These are phyloP conservation scores for Phytophthora parvispora DNA, from an alignment of 352 stramenopile species.

Conservation along the genomic window DNA sequence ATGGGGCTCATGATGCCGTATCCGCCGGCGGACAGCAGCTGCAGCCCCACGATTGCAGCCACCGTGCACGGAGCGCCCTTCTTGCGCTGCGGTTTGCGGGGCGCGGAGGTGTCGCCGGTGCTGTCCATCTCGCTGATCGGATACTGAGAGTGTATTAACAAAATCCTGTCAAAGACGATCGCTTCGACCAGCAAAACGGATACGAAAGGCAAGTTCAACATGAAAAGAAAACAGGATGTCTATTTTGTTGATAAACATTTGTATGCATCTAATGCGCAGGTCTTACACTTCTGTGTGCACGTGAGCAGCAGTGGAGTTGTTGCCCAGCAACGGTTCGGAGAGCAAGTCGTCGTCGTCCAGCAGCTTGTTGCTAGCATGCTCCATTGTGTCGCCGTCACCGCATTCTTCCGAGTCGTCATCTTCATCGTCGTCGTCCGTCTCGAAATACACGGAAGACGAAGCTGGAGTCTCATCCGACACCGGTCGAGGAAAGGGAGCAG, in stretches of 20 bases:
- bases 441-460: slow-evolving; percentile 51
- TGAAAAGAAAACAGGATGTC: neutral
- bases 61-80: slow-evolving; percentile 39
- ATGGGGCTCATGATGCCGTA: slow-evolving; percentile 77
- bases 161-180: slow-evolving; percentile 3
- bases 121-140: slow-evolving; percentile 19
- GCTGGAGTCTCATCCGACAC: slow-evolving; percentile 45
- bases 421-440: slow-evolving; percentile 57
- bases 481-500: slow-evolving; percentile 42
- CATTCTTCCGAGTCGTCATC: slow-evolving; percentile 15
- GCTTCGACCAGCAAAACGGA: slow-evolving; percentile 12
- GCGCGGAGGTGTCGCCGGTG: neutral
- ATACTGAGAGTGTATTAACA: slow-evolving; percentile 7
- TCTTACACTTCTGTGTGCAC: slow-evolving; percentile 9
- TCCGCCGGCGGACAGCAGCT: slow-evolving; percentile 58
- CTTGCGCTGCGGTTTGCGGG: slow-evolving; percentile 9
- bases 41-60: slow-evolving; percentile 52
- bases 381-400: neutral
- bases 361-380: slow-evolving; percentile 27
- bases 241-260: neutral
- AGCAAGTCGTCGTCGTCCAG: slow-evolving; percentile 41
- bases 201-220: slow-evolving; percentile 2
- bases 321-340: slow-evolving; percentile 57
- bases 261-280: neutral
- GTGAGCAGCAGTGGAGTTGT: slow-evolving; percentile 11